Conservation (phyloP, 2,329 filamentous ascomycete genomes). For the Aspergillus versicolor region DNA sequence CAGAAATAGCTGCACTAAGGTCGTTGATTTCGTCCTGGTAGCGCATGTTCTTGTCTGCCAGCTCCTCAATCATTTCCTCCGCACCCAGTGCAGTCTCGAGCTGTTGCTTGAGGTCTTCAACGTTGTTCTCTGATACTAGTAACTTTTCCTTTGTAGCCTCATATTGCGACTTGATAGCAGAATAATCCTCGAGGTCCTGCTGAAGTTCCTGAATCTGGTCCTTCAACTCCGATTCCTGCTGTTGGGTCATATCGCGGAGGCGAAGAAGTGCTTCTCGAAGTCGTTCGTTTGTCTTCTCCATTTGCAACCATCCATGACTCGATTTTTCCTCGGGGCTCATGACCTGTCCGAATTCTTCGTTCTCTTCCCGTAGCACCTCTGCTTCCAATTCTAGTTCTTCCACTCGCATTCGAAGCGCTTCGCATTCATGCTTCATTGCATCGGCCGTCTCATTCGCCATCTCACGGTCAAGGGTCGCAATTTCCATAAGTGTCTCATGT, state of each 20-base stretch:
- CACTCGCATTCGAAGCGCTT: constrained; percentile 69
- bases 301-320: constrained; percentile 83
- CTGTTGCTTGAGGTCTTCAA: constrained; percentile 86
- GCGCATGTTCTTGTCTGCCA: constrained; percentile 82
- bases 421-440: constrained; percentile 74
- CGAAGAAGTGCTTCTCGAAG: constrained; percentile 80
- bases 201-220: constrained; percentile 73
- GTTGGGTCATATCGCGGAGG: constrained; percentile 81
- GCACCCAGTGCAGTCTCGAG: constrained; percentile 84
- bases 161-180: constrained; percentile 66
- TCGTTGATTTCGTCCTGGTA: constrained; percentile 82
- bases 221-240: constrained; percentile 76
- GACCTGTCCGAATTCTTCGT: constrained; percentile 75
- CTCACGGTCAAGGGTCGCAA: constrained; percentile 85
- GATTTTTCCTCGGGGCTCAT: constrained; percentile 86
- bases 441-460: constrained; percentile 96
- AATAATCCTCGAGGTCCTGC: constrained; percentile 69
- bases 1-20: constrained; percentile 76
- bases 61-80: constrained; percentile 90
- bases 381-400: constrained; percentile 88
- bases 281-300: constrained; percentile 87
- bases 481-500: constrained; percentile 79
- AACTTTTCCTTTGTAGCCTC: constrained; percentile 71
- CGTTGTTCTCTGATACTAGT: constrained; percentile 67
- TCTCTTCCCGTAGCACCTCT: constrained; percentile 84